Conservation (phyloP, 1,139 yeast genomes). For the Taphrina flavorubra region DNA sequence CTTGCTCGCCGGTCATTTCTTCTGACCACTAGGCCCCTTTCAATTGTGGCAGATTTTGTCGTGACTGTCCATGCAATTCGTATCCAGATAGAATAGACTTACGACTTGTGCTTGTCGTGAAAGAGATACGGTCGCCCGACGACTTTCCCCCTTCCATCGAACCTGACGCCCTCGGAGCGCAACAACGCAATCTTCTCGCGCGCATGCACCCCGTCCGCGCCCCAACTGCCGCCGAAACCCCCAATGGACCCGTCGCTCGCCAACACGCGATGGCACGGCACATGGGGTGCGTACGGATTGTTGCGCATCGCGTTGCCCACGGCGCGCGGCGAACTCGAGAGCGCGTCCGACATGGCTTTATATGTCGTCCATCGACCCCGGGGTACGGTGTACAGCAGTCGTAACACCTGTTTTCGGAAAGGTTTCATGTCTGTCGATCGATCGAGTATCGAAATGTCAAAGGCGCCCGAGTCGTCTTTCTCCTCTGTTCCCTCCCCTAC, state of each 20-base stretch:
- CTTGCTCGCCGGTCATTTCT: too few relatives aligned
- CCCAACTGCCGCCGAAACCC: slow-evolving; percentile 35
- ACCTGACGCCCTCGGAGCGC: slow-evolving; percentile 18
- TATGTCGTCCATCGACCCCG: slow-evolving; percentile 27
- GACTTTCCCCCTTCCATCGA: slow-evolving; percentile 25
- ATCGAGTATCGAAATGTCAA: slow-evolving; percentile 10
- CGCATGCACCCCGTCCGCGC: slow-evolving; percentile 44
- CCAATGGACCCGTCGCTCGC: slow-evolving; percentile 34
- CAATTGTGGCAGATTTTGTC: too few relatives aligned
- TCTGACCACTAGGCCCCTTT: too few relatives aligned
- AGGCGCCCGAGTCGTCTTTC: neutral
- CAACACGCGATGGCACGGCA: slow-evolving; percentile 32
- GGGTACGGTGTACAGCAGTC: slow-evolving; percentile 12
- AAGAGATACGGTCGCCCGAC: slow-evolving; percentile 22
- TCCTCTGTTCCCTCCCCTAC: too few relatives aligned
- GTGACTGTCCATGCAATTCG: too few relatives aligned
- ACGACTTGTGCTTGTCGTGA: neutral
- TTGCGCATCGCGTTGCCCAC: slow-evolving; percentile 29
- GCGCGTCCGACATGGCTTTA: slow-evolving; percentile 22
- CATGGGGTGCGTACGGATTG: slow-evolving; percentile 28
- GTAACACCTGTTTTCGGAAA: slow-evolving; percentile 11
- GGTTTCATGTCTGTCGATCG: slow-evolving; percentile 8
- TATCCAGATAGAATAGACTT: neutral
- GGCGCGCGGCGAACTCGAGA: slow-evolving; percentile 31
- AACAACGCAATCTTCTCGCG: slow-evolving; percentile 12